phyloP scores from a whole-genome alignment of 495 filamentous ascomycete species.

The Glarea lozoyensis region DNA sequence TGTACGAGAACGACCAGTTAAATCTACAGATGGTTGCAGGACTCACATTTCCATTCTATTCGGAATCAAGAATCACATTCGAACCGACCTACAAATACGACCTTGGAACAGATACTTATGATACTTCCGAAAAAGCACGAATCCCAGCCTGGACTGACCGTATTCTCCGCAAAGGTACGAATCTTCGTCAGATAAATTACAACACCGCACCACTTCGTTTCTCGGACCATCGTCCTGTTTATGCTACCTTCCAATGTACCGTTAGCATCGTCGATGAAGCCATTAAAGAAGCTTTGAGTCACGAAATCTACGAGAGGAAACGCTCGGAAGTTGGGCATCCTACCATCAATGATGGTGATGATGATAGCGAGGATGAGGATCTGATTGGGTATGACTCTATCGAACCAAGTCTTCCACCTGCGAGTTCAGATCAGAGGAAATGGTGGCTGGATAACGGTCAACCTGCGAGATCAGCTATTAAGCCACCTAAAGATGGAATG shows the following conservation, averaged over 20 bases:
- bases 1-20: constrained; percentile 94
- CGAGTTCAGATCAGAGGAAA: constrained; percentile 80
- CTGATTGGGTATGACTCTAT: constrained; percentile 64
- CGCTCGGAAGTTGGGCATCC: constrained; percentile 44
- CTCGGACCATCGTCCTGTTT: constrained; percentile 93
- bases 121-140: constrained; percentile 88
- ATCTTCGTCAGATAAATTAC: constrained; percentile 75
- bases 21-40: constrained; percentile 96
- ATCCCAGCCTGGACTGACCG: constrained; percentile 98
- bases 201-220: constrained; percentile 67
- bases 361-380: constrained; percentile 66
- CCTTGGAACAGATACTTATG: constrained; percentile 75
- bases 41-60: constrained; percentile 80
- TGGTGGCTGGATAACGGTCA: constrained; percentile 93
- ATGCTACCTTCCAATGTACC: constrained; percentile 73
- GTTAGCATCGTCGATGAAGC: constrained; percentile 71
- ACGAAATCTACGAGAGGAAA: constrained; percentile 60
- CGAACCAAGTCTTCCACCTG: constrained; percentile 72
- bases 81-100: constrained; percentile 95
- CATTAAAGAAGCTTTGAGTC: constrained; percentile 59
- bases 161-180: constrained; percentile 75
- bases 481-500: constrained; percentile 49
- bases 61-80: constrained; percentile 76
- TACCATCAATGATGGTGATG: constrained; percentile 31
- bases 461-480: constrained; percentile 62